phyloP scores from a whole-genome alignment of 495 filamentous ascomycete species.

The Xylaria acuta region DNA sequence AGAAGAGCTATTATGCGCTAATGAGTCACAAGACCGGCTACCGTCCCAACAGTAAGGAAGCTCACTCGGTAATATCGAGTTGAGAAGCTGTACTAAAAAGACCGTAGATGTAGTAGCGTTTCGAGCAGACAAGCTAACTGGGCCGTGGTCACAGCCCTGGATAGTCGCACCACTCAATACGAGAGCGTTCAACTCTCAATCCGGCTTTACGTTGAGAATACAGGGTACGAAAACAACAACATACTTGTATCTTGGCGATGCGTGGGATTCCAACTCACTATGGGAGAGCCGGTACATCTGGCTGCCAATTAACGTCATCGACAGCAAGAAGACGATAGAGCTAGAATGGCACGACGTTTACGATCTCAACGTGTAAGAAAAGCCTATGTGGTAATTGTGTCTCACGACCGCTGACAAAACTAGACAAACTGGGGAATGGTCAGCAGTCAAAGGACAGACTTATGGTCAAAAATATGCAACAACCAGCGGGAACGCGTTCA shows the following conservation, averaged over 20 bases:
- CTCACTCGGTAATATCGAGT: neutral
- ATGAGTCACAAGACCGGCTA: conserved; percentile 59
- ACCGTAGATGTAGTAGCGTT: conserved; percentile 51
- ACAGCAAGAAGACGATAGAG: conserved; percentile 43
- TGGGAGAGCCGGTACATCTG: conserved; percentile 62
- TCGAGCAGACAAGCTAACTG: conserved; percentile 53
- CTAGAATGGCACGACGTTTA: conserved; percentile 54
- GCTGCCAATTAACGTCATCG: conserved; percentile 55
- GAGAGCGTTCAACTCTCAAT: conserved; percentile 59
- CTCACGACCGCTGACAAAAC: neutral
- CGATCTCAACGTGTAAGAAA: conserved; percentile 48
- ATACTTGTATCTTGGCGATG: conserved; percentile 57
- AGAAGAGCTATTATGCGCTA: conserved; percentile 51
- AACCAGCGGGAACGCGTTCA: conserved; percentile 49
- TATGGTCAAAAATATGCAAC: conserved; percentile 49
- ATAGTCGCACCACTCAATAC: conserved; percentile 56
- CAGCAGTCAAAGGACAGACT: conserved; percentile 47
- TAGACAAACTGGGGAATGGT: conserved; percentile 54
- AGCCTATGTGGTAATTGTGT: neutral
- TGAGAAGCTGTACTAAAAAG: neutral
- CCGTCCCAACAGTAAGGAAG: conserved; percentile 50
- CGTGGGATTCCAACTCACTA: conserved; percentile 59
- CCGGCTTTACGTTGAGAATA: conserved; percentile 55
- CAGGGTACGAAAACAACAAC: conserved; percentile 54
- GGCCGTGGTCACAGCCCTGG: conserved; percentile 60